Evolutionary conservation across 2,329 filamentous ascomycete species (phyloP).

Genomic region (Talaromyces albobiverticillius): DNA sequence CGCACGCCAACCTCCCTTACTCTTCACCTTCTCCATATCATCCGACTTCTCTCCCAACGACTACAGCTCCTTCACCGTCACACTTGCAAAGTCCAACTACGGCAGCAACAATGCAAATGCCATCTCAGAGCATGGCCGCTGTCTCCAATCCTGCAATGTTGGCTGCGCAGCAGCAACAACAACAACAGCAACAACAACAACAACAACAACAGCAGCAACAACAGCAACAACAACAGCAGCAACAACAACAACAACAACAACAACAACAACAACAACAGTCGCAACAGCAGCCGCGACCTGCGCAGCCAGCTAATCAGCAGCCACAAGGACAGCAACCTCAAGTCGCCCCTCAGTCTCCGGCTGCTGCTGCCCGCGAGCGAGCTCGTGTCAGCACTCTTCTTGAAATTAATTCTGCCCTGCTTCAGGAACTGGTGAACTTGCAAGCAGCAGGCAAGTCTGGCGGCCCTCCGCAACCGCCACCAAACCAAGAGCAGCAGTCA

Average conservation of each 20-base stretch:
- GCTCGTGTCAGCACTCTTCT: slow-evolving; percentile 45
- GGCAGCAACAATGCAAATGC: slow-evolving; percentile 28
- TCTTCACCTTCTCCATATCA: slow-evolving; percentile 34
- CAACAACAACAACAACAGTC: neutral
- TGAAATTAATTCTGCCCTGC: slow-evolving; percentile 47
- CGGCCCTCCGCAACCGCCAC: slow-evolving; percentile 28
- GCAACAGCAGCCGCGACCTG: slow-evolving; percentile 13
- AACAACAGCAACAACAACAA: neutral
- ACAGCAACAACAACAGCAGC: slow-evolving; percentile 17
- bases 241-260: slow-evolving; percentile 16
- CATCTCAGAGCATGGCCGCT: slow-evolving; percentile 35
- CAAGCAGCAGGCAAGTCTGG: slow-evolving; percentile 46
- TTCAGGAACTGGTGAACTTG: slow-evolving; percentile 48
- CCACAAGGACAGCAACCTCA: slow-evolving; percentile 18
- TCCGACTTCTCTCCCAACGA: slow-evolving; percentile 24
- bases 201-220: slow-evolving; percentile 13
- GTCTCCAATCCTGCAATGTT: slow-evolving; percentile 30
- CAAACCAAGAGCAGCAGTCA: slow-evolving; percentile 28
- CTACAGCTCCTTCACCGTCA: slow-evolving; percentile 30
- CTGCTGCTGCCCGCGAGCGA: slow-evolving; percentile 39
- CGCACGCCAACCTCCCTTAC: slow-evolving; percentile 32
- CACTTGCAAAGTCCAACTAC: slow-evolving; percentile 27
- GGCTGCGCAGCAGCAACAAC: slow-evolving; percentile 23
- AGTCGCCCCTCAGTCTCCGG: slow-evolving; percentile 23
- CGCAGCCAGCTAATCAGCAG: slow-evolving; percentile 10